Evolutionary conservation across 352 stramenopile genomes (phyloP).

Genomic region (Plasmopara viticola): DNA sequence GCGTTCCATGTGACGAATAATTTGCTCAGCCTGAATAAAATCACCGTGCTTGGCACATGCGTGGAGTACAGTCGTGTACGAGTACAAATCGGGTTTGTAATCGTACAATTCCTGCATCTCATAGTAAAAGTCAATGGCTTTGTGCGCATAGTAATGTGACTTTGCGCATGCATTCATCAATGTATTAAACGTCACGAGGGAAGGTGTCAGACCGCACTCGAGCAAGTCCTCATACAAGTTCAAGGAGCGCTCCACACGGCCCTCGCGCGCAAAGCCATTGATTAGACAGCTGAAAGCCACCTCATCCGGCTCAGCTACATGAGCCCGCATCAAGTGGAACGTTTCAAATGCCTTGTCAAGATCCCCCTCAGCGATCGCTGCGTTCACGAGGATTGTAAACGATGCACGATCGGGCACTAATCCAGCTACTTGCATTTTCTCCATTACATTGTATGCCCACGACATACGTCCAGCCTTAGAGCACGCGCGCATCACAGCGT

Average conservation of each 20-base stretch:
- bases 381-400: too few species aligned
- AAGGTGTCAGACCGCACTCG: slow-evolving; percentile 57
- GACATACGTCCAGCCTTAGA: slow-evolving; percentile 50
- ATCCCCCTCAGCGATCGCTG: too few species aligned
- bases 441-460: slow-evolving; percentile 82
- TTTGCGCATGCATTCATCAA: slow-evolving; percentile 79
- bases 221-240: slow-evolving; percentile 77
- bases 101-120: slow-evolving; percentile 86
- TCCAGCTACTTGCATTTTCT: slow-evolving; percentile 48
- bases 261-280: too few species aligned
- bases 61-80: slow-evolving; percentile 72
- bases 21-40: slow-evolving; percentile 64
- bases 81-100: slow-evolving; percentile 20
- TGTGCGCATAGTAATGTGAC: slow-evolving; percentile 81
- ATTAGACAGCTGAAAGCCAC: too few species aligned
- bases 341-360: too few species aligned
- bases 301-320: too few species aligned
- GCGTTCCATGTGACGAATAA: slow-evolving; percentile 61
- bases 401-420: too few species aligned
- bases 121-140: slow-evolving; percentile 79
- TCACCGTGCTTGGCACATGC: slow-evolving; percentile 75
- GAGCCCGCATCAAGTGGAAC: too few species aligned
- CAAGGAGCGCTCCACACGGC: slow-evolving; percentile 51
- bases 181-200: slow-evolving; percentile 68
- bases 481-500: slow-evolving; percentile 81